Base-by-base conservation (phyloP, 2,329 filamentous ascomycete species). In the Neonectria punicea region DNA sequence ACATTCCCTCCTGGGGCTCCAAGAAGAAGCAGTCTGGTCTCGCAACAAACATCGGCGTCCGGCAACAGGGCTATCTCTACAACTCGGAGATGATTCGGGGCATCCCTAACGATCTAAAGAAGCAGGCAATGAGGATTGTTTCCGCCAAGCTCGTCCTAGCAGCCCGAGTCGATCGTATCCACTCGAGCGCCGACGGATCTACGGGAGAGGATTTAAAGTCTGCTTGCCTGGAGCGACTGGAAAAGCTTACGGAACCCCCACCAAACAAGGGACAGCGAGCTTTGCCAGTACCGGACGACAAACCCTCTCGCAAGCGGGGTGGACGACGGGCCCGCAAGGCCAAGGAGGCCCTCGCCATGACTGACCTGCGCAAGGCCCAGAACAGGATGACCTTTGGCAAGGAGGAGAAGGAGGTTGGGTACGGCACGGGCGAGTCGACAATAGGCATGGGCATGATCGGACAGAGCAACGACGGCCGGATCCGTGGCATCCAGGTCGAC, bases 271-370 rank as follows among this genome's bases (percentile, higher is more conserved):
- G 94, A 3, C 87, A 89, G 16, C 90, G 93, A 66, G 96, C 96
- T 1, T 87, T 98, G 0, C 95, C 95, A 1, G 93, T 93, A 0
- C 96, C 96, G 0, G 96, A 98, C 76, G 96, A 99, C 80, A 99
- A 98, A 79, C 96, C 94, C 1, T 90, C 93, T 1, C 87, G 94
- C 36, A 99, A 99, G 79, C 92, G 96, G 69, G 96, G 96, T 79
- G 96, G 96, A 56, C 86, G 95, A 60, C 87, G 94, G 70, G 96
- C 94, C 13, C 86, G 96, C 62, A 97, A 97, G 80, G 95, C 95
- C 65, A 99, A 99, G 86, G 96, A 97, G 80, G 94, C 95, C 4
- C 93, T 93, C 7, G 95, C 96, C 65, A 97, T 98, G 93, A 99
- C 96, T 0, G 96, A 99, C 60, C 84, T 99, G 32, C 90, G 94